Evolutionary conservation across 495 filamentous ascomycete genomes (phyloP).

Genomic region (Sphaerosporella brunnea): DNA sequence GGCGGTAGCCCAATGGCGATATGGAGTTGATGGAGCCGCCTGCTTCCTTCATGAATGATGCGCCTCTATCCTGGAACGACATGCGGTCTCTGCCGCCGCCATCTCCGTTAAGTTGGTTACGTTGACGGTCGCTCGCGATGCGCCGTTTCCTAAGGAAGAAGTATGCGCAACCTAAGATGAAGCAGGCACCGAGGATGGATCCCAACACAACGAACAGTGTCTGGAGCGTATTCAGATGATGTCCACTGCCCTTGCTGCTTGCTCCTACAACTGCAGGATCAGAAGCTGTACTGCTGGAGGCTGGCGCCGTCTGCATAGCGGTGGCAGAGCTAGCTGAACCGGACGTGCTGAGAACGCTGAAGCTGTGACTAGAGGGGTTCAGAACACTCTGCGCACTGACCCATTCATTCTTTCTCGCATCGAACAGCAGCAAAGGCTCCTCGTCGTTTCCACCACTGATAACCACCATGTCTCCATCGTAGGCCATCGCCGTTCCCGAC

Average conservation of each 20-base stretch:
- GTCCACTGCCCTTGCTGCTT: slow-evolving; percentile 22
- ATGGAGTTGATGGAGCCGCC: not conserved
- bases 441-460: slow-evolving; percentile 55
- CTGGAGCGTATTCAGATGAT: slow-evolving; percentile 32
- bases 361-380: slow-evolving; percentile 21
- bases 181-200: slow-evolving; percentile 50
- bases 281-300: slow-evolving; percentile 9
- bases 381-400: slow-evolving; percentile 54
- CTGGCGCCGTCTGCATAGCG: slow-evolving; percentile 13
- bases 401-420: slow-evolving; percentile 65
- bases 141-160: slow-evolving; percentile 46
- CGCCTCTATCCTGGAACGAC: slow-evolving; percentile 23
- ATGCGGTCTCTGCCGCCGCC: not conserved
- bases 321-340: slow-evolving; percentile 30
- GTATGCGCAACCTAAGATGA: slow-evolving; percentile 50
- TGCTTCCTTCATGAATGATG: slow-evolving; percentile 23
- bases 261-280: not conserved
- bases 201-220: slow-evolving; percentile 71
- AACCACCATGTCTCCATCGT: slow-evolving; percentile 46
- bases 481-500: slow-evolving; percentile 45
- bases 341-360: slow-evolving; percentile 10
- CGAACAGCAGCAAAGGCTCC: slow-evolving; percentile 57
- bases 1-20: slow-evolving; percentile 7
- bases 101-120: not conserved
- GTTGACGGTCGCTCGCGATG: not conserved